phyloP scores from a whole-genome alignment of 805 yeast species.

The Yamadazyma sp. region DNA sequence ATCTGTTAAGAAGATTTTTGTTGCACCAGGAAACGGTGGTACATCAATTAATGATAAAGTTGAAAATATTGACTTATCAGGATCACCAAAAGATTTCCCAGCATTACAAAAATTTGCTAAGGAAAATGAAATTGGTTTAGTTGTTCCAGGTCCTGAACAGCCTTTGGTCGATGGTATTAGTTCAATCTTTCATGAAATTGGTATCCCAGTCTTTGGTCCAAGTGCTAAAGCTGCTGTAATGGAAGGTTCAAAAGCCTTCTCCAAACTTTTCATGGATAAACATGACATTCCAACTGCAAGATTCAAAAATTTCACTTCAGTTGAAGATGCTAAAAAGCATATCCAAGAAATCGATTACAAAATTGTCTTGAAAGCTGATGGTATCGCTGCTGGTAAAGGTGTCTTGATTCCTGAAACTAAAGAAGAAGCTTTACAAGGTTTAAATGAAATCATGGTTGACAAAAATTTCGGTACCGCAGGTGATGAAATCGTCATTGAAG shows the following conservation, averaged over 20 bases:
- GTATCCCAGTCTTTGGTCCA: slow-evolving; percentile 98
- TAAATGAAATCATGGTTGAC: slow-evolving; percentile 85
- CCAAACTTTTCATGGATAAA: slow-evolving; percentile 89
- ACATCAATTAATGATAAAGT: slow-evolving; percentile 60
- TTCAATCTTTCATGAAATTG: slow-evolving; percentile 67
- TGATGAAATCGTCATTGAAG: slow-evolving; percentile 89
- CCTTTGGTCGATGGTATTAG: slow-evolving; percentile 95
- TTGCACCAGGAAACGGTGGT: slow-evolving; percentile 98
- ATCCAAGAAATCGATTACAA: slow-evolving; percentile 63
- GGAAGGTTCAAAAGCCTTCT: slow-evolving; percentile 96
- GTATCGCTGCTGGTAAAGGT: slow-evolving; percentile 98
- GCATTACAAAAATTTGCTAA: slow-evolving; percentile 71
- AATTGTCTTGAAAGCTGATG: slow-evolving; percentile 94
- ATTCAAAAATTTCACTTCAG: slow-evolving; percentile 77
- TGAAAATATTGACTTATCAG: slow-evolving; percentile 62
- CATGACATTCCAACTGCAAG: slow-evolving; percentile 94
- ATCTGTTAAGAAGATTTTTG: slow-evolving; percentile 68
- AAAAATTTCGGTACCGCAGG: slow-evolving; percentile 92
- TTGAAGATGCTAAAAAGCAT: slow-evolving; percentile 70
- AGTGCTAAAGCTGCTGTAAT: slow-evolving; percentile 80
- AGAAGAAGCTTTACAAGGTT: slow-evolving; percentile 81
- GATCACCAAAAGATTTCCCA: slow-evolving; percentile 64
- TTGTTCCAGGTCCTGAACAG: slow-evolving; percentile 98
- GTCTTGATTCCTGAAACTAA: slow-evolving; percentile 85
- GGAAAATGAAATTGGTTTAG: slow-evolving; percentile 63